Evolutionary conservation across 192 early-diverging fungal species (phyloP).

Genomic region (Coemansia sp.): DNA sequence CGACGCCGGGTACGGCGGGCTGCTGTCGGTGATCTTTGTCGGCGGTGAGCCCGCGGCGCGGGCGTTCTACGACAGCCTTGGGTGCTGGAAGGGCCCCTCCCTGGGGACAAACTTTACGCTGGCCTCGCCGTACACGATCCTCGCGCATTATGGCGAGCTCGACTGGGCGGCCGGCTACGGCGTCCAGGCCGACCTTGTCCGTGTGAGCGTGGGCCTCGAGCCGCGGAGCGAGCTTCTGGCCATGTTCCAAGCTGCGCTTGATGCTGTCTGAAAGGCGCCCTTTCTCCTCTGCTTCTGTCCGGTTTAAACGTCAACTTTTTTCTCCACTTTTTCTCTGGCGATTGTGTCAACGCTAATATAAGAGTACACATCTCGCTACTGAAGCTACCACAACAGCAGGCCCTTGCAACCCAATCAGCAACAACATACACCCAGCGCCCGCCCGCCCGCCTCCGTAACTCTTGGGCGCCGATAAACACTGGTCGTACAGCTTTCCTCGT

Average conservation of each 20-base stretch:
- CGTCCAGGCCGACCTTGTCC: constrained; percentile 66
- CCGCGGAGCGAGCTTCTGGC: constrained; percentile 59
- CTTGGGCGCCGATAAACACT: too few relatives aligned
- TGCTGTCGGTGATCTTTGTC: constrained; percentile 76
- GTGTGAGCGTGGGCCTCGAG: constrained; percentile 90
- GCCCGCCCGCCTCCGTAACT: too few relatives aligned
- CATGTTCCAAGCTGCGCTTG: constrained; percentile 68
- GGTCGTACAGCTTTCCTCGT: too few relatives aligned
- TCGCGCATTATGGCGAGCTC: constrained; percentile 92
- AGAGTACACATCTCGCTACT: too few relatives aligned
- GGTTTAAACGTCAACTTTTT: neutral
- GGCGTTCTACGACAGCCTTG: constrained; percentile 75
- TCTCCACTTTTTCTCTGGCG: too few relatives aligned
- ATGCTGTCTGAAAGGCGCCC: constrained; percentile 25
- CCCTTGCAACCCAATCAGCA: too few relatives aligned
- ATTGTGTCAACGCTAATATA: too few relatives aligned
- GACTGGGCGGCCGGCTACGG: constrained; percentile 87
- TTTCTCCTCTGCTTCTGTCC: neutral
- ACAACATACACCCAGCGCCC: too few relatives aligned
- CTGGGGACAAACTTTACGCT: constrained; percentile 97
- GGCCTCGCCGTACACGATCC: constrained; percentile 86
- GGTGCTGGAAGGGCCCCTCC: constrained; percentile 87
- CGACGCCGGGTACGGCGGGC: constrained; percentile 76
- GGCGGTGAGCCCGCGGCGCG: constrained; percentile 48
- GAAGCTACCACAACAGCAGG: too few relatives aligned